Evolutionary conservation across 352 stramenopile species (phyloP).

Genomic region (Globisporangium camurandrum): DNA sequence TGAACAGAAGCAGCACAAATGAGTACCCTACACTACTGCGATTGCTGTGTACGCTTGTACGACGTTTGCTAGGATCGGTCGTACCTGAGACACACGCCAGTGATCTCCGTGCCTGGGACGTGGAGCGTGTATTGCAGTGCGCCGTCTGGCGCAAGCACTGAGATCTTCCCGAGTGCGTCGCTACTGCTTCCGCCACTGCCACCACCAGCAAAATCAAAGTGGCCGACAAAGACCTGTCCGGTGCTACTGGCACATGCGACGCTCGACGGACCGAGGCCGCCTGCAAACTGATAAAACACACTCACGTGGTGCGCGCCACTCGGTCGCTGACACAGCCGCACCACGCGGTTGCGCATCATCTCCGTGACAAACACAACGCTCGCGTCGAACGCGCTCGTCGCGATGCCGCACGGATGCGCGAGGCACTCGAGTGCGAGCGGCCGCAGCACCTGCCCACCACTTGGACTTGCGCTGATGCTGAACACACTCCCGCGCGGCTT

Average conservation of each 20-base stretch:
- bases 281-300: slow-evolving; percentile 81
- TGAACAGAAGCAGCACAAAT: no score
- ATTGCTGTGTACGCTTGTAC: no score
- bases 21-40: no score
- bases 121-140: slow-evolving; percentile 36
- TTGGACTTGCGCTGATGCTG: no score
- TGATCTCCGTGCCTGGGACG: slow-evolving; percentile 65
- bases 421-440: no score
- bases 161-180: slow-evolving; percentile 44
- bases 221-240: slow-evolving; percentile 69
- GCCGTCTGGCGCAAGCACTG: slow-evolving; percentile 46
- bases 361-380: no score
- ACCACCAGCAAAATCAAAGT: slow-evolving; percentile 79
- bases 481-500: no score
- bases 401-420: no score
- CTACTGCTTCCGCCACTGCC: background rate
- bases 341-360: slow-evolving; percentile 73
- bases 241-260: slow-evolving; percentile 53
- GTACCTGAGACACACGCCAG: slow-evolving; percentile 66
- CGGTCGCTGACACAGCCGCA: slow-evolving; percentile 60
- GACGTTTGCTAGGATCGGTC: no score
- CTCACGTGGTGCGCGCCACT: slow-evolving; percentile 61
- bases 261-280: slow-evolving; percentile 70
- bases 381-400: no score
- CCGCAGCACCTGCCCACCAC: no score